A percentile compares a stretch with the other conserved stretches of the same genome.
phyloP scores from a whole-genome alignment of 768 basidiomycete genomes.

The Pisolithus orientalis region DNA sequence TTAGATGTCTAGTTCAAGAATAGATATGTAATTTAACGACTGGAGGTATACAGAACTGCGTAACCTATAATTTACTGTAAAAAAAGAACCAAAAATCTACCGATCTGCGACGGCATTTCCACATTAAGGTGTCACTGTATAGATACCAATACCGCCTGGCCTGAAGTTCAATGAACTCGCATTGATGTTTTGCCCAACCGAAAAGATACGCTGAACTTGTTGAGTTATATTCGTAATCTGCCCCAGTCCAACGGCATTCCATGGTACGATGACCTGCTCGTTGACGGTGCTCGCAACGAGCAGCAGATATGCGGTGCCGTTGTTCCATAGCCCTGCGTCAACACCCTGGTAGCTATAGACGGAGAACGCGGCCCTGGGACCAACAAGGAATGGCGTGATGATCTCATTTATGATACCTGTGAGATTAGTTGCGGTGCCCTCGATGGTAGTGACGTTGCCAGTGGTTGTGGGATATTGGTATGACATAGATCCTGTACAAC shows the following conservation, averaged over 20 bases:
- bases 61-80: background rate
- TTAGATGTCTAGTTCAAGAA: no score
- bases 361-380: constrained; percentile 3
- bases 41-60: background rate
- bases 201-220: constrained; percentile 13
- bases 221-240: constrained; percentile 9
- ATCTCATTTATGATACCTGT: background rate
- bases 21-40: no score
- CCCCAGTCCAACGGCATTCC: constrained; percentile 12
- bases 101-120: background rate
- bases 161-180: constrained; percentile 15
- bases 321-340: constrained; percentile 18
- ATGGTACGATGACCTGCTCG: constrained; percentile 8
- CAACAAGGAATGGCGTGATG: constrained; percentile 19
- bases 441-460: constrained; percentile 17
- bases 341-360: constrained; percentile 14
- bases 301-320: constrained; percentile 18
- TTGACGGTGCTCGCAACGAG: constrained; percentile 11
- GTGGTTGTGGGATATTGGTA: constrained; percentile 21
- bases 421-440: constrained; percentile 9
- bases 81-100: background rate
- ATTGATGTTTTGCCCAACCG: constrained; percentile 9
- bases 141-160: constrained; percentile 17
- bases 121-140: constrained; percentile 8
- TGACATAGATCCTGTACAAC: constrained; percentile 19